Evolutionary conservation across 2,329 filamentous ascomycete genomes (phyloP), one percentile per base, ranked within the genome.

Genomic region (Chrysosporium keratinophilum): DNA sequence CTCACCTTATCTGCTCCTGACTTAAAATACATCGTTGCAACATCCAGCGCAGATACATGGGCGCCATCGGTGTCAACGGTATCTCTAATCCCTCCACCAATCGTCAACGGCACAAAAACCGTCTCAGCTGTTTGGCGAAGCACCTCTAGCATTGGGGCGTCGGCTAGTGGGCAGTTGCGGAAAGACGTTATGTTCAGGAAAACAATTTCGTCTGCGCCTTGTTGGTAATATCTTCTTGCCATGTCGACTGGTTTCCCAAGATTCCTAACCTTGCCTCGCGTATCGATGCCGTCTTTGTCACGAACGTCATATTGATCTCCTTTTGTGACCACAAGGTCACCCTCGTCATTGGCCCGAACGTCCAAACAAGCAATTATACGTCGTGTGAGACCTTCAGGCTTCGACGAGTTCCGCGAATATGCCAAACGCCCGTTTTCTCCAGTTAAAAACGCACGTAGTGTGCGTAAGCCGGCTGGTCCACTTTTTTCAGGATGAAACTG

Each of bases 401-500:
- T 28, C 1, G 52, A 34, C 10, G 50, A 40, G 46, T 54, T 48
- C 5, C 61, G 52, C 3, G 61, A 55, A 42, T 58, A 54, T 0
- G 72, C 63, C n/a, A 88, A 73, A 12, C 74, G 72, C 45, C 77
- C 71, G 56, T 78, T 78, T 20, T 78, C 74, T 14, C 88, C 87
- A n/a, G 86, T 80, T 33, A 97, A 74, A 68, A 98, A 98, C 5
- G 91, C 85, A 62, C 85, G 85, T 60, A 98, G 64, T 0, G 94
- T 85, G 31, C 88, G 79, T 57, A 97, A 73, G 10, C 93, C 93
- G 2, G 93, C 91, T 15, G 85, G 83, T 51, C 93, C 93, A 65
- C 88, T 95, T 77, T 98, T 98, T 67, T 98, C 93, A 0, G 93
- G 93, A 72, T 98, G 93, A 69, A 98, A 98, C 64, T 98, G 93